Base-by-base conservation (phyloP, 2,329 filamentous ascomycete species). In the Fusarium chlamydosporum region DNA sequence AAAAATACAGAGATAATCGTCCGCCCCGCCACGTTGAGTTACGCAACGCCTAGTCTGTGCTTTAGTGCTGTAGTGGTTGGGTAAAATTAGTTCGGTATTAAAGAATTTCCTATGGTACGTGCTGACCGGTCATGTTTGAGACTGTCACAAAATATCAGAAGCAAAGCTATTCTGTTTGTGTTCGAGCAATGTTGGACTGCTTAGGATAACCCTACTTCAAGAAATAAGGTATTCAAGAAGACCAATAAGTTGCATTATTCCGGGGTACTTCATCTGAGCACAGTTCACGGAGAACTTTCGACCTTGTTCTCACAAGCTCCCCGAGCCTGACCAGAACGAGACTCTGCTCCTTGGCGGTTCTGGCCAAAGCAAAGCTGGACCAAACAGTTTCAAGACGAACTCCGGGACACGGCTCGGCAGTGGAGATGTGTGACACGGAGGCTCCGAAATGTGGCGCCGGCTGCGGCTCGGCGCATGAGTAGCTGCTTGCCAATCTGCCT, bases 321-420 rank as follows among this genome's bases (percentile, higher is more conserved):
- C 35, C 35, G 9, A 52, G 20, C 27, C 27, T 41, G 40, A 31
- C 18, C 35, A 27, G 13, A 56, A 43, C 16, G 37, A 50, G 34
- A 27, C 6, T 62, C 29, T 33, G 33, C 45, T 48, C 27, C 65
- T 68, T 68, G 65, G 65, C 61, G 40, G 40, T 41, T 27, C 43
- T 37, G 34, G 59, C 52, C 47, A 46, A 29, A 35, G 40, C 34
- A 62, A 53, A 55, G 23, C n/a, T 46, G 23, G 29, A 26, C 38
- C 38, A 29, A 40, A 34, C 40, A 46, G 53, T 62, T 61, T 37
- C 46, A 26, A 47, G 35, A 47, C 43, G 33, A 23, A 18, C 56
- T 61, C 52, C 67, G 53, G 65, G 37, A 20, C 43, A 67, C 53
- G 48, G 53, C 56, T 70, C 65, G 61, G 65, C 40, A 18, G 65